Percentiles rank a stretch among this genome's conserved stretches.
Evolutionary conservation across 192 early-diverging fungal genomes (phyloP).

Genomic region (Entrophospora sp.): DNA sequence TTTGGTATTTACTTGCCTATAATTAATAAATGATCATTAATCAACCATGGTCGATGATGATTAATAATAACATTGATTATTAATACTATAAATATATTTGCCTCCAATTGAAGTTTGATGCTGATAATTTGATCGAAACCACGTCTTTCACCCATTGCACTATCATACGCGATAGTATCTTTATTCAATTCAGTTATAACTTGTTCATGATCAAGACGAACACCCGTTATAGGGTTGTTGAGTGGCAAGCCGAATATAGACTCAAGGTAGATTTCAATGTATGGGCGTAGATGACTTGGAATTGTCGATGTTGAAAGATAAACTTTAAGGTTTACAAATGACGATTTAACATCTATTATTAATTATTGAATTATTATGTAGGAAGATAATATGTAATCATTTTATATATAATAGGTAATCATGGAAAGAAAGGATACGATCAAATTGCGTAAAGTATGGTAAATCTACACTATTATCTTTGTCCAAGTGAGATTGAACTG

Average conservation of each 20-base stretch:
- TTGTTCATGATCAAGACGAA: conserved; percentile 36
- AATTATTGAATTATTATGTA: background rate
- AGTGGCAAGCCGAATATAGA: conserved; percentile 47
- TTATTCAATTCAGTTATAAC: conserved; percentile 43
- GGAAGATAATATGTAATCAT: background rate
- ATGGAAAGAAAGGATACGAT: no score
- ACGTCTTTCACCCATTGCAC: conserved; percentile 28
- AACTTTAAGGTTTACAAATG: conserved; percentile 41
- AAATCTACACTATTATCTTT: conserved; percentile 31
- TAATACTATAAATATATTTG: conserved; percentile 1
- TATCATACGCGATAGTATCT: conserved; percentile 43
- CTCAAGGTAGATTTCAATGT: conserved; percentile 43
- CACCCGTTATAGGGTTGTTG: conserved; percentile 25
- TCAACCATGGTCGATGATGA: background rate
- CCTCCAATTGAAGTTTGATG: conserved; percentile 29
- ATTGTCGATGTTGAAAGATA: conserved; percentile 36
- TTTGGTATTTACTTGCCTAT: conserved; percentile 39
- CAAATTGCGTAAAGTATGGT: conserved; percentile 47
- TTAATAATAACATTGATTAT: background rate
- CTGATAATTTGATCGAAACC: conserved; percentile 31
- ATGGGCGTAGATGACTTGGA: conserved; percentile 38
- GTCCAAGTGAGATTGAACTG: conserved; percentile 41
- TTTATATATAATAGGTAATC: no score
- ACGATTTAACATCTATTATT: conserved; percentile 40
- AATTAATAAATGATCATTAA: conserved; percentile 16